Evolutionary conservation across 1,139 yeast species (phyloP), one percentile per base, ranked within the genome.

Genomic region (Pichia sp.): DNA sequence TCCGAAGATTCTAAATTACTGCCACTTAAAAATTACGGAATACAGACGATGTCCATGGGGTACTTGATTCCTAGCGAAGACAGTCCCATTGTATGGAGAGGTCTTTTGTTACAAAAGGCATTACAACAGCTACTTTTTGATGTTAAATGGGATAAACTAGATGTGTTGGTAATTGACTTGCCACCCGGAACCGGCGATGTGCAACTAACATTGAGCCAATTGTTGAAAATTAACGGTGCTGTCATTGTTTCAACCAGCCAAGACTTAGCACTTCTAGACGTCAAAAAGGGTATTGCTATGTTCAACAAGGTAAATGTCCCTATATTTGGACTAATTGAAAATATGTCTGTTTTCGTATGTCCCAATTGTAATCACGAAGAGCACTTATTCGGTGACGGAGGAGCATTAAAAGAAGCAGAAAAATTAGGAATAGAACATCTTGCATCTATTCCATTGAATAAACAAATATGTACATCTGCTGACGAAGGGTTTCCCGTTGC

Each of bases 181-280:
- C 96, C 96, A 1, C 96, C 96, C 0, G 96, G 96, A 4, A 89
- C 96, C 0, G 96, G 96, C 11, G 96, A 89, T 65, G 87, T 90
- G 0, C 96, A 89, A 64, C 74, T 89, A 55, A 87, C 95, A 0
- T 76, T 90, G 31, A 84, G 92, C 34, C 96, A 89, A 67, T 87
- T 84, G 62, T 69, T 87, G n/a, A 75, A 79, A 50, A 81, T 89
- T 0, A 87, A 84, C 61, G 96, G 96, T 0, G 90, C 95, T 0
- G 78, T 89, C 0, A 81, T 89, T 50, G 96, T 89, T 0, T 83
- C 92, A 1, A 89, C 96, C 0, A 95, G 96, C 0, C 96, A 89
- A 66, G 96, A 89, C 61, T 81, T 89, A 51, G 96, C 96, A 0
- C 70, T 89, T 30, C 78, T 86, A 7, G 96, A 89, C 67, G 96